Base-by-base conservation (phyloP, 2,329 filamentous ascomycete species). In the Cladosporium sp. region DNA sequence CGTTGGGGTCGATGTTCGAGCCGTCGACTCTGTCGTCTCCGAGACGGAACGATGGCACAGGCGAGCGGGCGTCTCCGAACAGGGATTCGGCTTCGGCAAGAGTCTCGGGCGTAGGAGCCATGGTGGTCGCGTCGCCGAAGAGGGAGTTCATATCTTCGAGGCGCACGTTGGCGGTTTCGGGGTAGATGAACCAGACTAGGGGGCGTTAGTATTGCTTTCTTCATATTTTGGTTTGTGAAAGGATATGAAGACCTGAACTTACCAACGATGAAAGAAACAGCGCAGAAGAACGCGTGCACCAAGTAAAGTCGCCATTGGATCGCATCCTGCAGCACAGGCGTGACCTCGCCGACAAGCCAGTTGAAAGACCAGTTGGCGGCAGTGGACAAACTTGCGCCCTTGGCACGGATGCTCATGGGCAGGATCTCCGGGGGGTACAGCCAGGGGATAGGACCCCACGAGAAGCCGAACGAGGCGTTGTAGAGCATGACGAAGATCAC, bases 371-470 rank as follows among this genome's bases (percentile, higher is more conserved):
- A 99, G 72, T 99, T 99, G 34, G 92, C 88, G 17, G 94, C 94
- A 1, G 94, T 97, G 61, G 93, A 97, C 72, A 99, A 76, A 82
- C 92, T 96, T 56, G 94, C 93, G 61, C 94, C 94, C 80, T 97
- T 97, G 61, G 93, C 96, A 69, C 94, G 88, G 72, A 97, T 97
- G 79, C 92, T 97, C 61, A 99, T 81, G 4, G 94, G 94, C 43
- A 99, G 81, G 76, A 99, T 99, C 81, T 99, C 94, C n/a, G 94
- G 94, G 14, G 94, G 94, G 73, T 97, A 97, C 15, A 99, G 80
- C 94, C 94, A 99, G 8, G 94, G 94, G 62, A 99, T 96, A 1
- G 94, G 94, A 17, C 94, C 94, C 94, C 94, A 99, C n/a, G 86
- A 89, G 71, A 92, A 96, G 50, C 94, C 94, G 73, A 97, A 99